Base-by-base conservation (phyloP, 2,329 filamentous ascomycete species). In the Grosmannia penicillata region DNA sequence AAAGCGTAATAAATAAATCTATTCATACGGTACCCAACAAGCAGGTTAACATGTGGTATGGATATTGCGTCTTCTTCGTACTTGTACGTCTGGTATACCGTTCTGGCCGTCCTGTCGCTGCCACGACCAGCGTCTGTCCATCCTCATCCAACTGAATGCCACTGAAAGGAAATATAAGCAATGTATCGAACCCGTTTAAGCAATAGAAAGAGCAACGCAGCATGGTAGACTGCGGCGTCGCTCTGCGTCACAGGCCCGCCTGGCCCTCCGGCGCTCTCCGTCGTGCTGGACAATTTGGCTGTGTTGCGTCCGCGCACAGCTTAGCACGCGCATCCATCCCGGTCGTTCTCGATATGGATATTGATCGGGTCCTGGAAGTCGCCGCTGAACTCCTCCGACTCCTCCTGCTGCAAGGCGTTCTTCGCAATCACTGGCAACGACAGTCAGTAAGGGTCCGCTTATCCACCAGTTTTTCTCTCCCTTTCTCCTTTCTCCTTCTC, bases 351-450 rank as follows among this genome's bases (percentile, higher is more conserved):
- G 50, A 95, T 82, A 61, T 94, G 85, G 58, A 98, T 95, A 59
- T 94, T 93, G 63, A 98, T 96, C 36, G 89, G 89, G 57, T 96
- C 91, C 53, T 86, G 85, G 66, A 94, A 98, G 58, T 96, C 91
- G 43, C 86, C 86, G 58, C 82, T 93, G 62, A 93, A 98, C 60
- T 98, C 91, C 57, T 95, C 89, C 2, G 87, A 89, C 62, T 96
- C 91, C 64, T 98, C 91, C 62, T 98, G 91, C 15, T 84, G 83
- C 32, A 98, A 72, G 15, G 91, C 91, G 55, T 95, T 94, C 54
- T 87, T 78, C 49, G 91, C 91, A 58, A 98, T 98, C 34, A 95
- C 91, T 94, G 24, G n/a, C n/a, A n/a, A n/a, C n/a, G n/a, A n/a
- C n/a, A n/a, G n/a, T n/a, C n/a, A n/a, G n/a, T n/a, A n/a, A n/a